Evolutionary conservation across 805 yeast genomes (phyloP).

Genomic region (Saccharomyces jurei): DNA sequence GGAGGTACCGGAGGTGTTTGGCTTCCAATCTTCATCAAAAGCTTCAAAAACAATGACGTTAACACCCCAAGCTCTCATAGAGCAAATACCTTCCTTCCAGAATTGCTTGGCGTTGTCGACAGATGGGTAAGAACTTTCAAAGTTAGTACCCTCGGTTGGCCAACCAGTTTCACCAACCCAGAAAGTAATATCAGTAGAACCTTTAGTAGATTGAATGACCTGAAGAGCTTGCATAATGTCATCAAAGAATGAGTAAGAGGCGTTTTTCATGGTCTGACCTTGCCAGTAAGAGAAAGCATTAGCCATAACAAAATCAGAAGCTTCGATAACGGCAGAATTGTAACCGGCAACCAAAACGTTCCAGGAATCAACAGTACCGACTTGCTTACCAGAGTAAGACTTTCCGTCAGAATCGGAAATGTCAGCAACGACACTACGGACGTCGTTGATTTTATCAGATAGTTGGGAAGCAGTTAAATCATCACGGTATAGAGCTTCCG

Average conservation of each 20-base stretch:
- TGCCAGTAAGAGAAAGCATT: constrained; percentile 99
- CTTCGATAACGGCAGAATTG: constrained; percentile 60
- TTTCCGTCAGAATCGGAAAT: constrained; percentile 76
- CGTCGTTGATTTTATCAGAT: constrained; percentile 55
- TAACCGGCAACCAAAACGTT: constrained; percentile 78
- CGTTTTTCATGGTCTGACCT: constrained; percentile 77
- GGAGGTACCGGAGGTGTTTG: constrained; percentile 74
- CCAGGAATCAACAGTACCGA: constrained; percentile 97
- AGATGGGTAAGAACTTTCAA: constrained; percentile 58
- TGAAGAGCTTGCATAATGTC: constrained; percentile 97
- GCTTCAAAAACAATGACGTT: constrained; percentile 92
- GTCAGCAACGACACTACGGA: constrained; percentile 50
- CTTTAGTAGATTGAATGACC: constrained; percentile 77
- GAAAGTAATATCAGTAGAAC: constrained; percentile 75
- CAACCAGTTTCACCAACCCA: constrained; percentile 98
- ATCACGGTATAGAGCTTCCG: constrained; percentile 89
- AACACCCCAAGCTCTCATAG: constrained; percentile 92
- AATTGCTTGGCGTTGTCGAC: constrained; percentile 64
- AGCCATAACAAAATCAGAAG: constrained; percentile 80
- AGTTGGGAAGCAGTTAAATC: constrained; percentile 72
- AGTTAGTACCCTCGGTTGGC: constrained; percentile 82
- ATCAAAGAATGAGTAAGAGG: constrained; percentile 88
- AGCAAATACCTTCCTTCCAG: constrained; percentile 89
- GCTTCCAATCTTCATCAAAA: constrained; percentile 94
- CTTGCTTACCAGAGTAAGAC: constrained; percentile 61